Conservation (phyloP, 2,329 filamentous ascomycete genomes). For the Aspergillus sergii region DNA sequence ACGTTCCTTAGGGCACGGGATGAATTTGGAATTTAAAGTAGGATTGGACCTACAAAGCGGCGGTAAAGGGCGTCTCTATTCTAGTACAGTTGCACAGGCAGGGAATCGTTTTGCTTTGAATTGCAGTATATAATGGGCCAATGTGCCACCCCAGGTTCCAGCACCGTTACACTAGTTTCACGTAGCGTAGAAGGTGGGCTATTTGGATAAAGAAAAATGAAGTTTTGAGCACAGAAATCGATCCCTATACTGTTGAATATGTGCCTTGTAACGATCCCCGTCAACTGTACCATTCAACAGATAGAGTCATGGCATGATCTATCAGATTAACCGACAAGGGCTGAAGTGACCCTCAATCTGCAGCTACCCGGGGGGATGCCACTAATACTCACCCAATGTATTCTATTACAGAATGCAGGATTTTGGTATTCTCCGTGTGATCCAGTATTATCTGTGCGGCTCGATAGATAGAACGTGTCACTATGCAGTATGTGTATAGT, state of each 20-base stretch:
- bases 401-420: not conserved
- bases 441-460: constrained; percentile 17
- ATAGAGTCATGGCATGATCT: not conserved
- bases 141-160: not conserved
- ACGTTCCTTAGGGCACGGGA: not conserved
- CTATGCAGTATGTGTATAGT: constrained; percentile 35
- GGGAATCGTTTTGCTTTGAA: not conserved
- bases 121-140: not conserved
- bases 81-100: not conserved
- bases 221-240: not conserved
- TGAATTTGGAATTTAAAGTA: not conserved
- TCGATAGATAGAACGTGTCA: constrained; percentile 28
- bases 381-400: not conserved
- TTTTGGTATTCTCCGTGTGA: not conserved
- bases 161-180: not conserved
- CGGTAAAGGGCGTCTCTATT: not conserved
- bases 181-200: not conserved
- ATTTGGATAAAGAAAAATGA: not conserved
- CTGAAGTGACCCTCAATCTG: not conserved
- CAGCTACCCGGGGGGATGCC: not conserved
- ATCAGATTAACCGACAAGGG: not conserved
- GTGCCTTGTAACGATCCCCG: not conserved
- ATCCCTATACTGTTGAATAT: not conserved
- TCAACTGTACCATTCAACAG: not conserved
- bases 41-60: not conserved